Percentiles rank a stretch among this genome's conserved stretches.
These are phyloP conservation scores for Neophaeococcomyces mojaviensis DNA, from an alignment of 2,329 filamentous ascomycete species.

Conservation along the genomic window DNA sequence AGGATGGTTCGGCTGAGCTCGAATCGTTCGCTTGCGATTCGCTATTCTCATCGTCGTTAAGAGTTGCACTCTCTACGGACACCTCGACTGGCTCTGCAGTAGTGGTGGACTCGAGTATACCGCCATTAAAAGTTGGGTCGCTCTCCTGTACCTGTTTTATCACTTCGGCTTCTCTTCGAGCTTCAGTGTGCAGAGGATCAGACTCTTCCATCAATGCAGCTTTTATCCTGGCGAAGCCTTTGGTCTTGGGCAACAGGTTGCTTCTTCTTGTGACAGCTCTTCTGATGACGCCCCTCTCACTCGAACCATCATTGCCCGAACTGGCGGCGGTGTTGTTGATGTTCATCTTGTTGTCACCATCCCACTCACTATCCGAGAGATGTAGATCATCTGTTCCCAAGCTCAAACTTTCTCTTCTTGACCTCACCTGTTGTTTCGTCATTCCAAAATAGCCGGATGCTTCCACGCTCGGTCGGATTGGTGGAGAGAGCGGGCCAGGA, in stretches of 20 bases:
- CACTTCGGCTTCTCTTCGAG: slow-evolving; percentile 85
- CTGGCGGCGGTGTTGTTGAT: slow-evolving; percentile 27
- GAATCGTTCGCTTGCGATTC: slow-evolving; percentile 30
- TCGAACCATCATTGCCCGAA: slow-evolving; percentile 25
- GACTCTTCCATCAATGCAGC: slow-evolving; percentile 84
- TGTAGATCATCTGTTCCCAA: slow-evolving; percentile 84
- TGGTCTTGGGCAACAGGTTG: slow-evolving; percentile 90
- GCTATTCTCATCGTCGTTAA: slow-evolving; percentile 52
- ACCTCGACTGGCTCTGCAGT: slow-evolving; percentile 59
- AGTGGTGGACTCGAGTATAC: slow-evolving; percentile 31
- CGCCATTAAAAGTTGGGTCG: slow-evolving; percentile 47
- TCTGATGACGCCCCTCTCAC: slow-evolving; percentile 62
- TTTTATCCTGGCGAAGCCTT: slow-evolving; percentile 86
- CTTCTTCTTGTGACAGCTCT: slow-evolving; percentile 77
- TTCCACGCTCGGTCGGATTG: slow-evolving; percentile 52
- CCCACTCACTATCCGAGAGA: slow-evolving; percentile 63
- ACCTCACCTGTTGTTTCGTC: slow-evolving; percentile 40
- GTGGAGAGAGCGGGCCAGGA: slow-evolving; percentile 69
- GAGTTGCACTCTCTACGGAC: slow-evolving; percentile 45
- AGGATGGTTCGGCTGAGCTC: slow-evolving; percentile 44
- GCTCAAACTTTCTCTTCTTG: slow-evolving; percentile 79
- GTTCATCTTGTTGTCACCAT: slow-evolving; percentile 59
- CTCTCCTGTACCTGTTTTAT: slow-evolving; percentile 91
- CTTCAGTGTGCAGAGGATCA: slow-evolving; percentile 79
- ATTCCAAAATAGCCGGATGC: slow-evolving; percentile 49